phyloP scores from a whole-genome alignment of 208 protist species.

The Leishmania mexicana region DNA sequence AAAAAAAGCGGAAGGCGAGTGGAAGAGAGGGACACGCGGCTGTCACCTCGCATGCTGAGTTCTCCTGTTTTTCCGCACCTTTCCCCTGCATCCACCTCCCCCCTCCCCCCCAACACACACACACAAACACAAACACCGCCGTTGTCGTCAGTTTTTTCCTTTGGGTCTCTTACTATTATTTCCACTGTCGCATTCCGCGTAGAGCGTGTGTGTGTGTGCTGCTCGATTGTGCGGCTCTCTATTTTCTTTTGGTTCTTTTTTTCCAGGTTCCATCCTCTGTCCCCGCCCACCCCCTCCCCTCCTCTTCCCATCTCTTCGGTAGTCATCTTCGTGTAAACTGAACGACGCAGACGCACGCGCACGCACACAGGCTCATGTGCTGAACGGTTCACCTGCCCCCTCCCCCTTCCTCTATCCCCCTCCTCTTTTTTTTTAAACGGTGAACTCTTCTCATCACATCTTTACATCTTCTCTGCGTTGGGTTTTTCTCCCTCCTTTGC shows the following conservation, averaged over 20 bases:
- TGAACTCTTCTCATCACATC: too few relatives aligned
- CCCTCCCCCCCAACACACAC: too few relatives aligned
- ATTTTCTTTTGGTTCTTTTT: neutral
- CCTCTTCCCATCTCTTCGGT: neutral
- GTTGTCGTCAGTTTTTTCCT: neutral
- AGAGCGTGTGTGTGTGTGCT: neutral
- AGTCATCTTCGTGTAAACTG: neutral
- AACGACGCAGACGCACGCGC: too few relatives aligned
- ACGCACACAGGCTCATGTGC: neutral
- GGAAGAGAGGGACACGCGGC: neutral
- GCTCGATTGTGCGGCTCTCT: neutral
- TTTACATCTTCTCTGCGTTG: too few relatives aligned
- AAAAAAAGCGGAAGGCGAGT: neutral
- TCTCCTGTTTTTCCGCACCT: neutral
- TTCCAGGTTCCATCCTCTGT: neutral
- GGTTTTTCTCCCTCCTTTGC: too few relatives aligned
- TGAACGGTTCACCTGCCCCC: neutral
- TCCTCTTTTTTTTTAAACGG: neutral
- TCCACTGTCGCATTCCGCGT: neutral
- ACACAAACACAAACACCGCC: neutral
- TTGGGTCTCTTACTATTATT: neutral
- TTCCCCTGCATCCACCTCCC: too few relatives aligned
- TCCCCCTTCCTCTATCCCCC: neutral
- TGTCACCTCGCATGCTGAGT: neutral
- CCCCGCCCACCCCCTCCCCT: neutral